Evolutionary conservation across 192 early-diverging fungal species (phyloP), one percentile per base, ranked within the genome.

Genomic region (Coemansia sp.): DNA sequence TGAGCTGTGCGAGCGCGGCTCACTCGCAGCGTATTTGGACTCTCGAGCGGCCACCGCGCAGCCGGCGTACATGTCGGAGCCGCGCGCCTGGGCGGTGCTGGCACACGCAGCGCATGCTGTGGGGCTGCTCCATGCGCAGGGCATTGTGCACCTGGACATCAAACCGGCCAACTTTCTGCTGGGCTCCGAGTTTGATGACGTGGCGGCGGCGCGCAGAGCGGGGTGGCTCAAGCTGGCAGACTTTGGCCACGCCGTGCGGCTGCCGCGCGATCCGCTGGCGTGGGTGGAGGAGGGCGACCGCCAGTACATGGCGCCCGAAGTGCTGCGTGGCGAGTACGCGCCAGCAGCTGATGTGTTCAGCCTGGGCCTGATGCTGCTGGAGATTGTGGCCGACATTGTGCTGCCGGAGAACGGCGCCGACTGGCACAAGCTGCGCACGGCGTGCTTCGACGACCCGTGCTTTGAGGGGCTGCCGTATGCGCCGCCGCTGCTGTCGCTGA

Each of bases 341-440:
- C 89, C 88, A 35, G 85, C 88, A 0, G 92, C 92, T 0, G 96
- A 98, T 65, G 79, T 98, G 19, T 98, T 96, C 62, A 96, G 96
- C 71, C 83, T 98, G 14, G 96, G 96, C 9, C 81, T 98, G 68
- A 89, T 94, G 49, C 69, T 96, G 45, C 85, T 96, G 13, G 95
- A 98, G 78, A 87, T 97, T 37, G 68, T 87, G 13, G 88, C 91
- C 7, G 89, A 93, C 66, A 87, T 92, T n/a, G 82, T 92, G 11
- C 81, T 95, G 24, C 96, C 96, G 1, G 93, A 93, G 37, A 93
- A 94, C 65, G 96, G 94, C 20, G 80, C 80, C 13, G 84, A 87
- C 24, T 98, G 94, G 94, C 90, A 94, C 56, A 85, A 84, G 73
- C 84, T 98, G 32, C 84, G 96, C 18, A 62, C 82, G 26, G 93